Conservation (phyloP, 1,284 basidiomycete species). For the Leccinum pallidistipes region DNA sequence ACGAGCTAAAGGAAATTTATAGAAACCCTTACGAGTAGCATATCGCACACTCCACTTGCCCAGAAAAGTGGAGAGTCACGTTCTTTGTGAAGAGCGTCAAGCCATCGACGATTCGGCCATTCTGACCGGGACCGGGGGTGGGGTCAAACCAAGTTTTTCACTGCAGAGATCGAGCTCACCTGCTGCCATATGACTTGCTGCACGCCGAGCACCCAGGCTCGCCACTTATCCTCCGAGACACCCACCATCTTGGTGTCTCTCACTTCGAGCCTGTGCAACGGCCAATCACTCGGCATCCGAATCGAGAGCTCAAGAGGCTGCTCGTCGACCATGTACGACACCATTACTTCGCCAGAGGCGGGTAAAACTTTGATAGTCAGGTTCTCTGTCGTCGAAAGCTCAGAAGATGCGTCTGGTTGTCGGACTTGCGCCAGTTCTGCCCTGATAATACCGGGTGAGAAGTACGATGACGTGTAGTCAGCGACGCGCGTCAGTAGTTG, state of each 20-base stretch:
- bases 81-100: constrained; percentile 96
- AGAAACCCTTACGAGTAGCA: constrained; percentile 79
- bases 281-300: constrained; percentile 89
- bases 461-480: constrained; percentile 81
- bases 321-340: constrained; percentile 89
- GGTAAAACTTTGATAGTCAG: constrained; percentile 75
- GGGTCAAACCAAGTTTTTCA: constrained; percentile 8
- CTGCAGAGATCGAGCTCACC: constrained; percentile 46
- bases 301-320: constrained; percentile 91
- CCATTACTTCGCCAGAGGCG: constrained; percentile 75
- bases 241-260: constrained; percentile 85
- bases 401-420: constrained; percentile 58
- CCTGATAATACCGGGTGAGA: constrained; percentile 88
- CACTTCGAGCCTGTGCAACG: constrained; percentile 87
- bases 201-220: constrained; percentile 91
- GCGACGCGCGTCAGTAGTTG: constrained; percentile 79
- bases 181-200: constrained; percentile 90
- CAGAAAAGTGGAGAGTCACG: constrained; percentile 88
- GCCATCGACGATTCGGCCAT: constrained; percentile 90
- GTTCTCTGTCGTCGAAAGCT: constrained; percentile 75
- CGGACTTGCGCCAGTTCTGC: constrained; percentile 82
- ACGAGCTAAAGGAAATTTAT: not conserved
- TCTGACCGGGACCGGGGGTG: constrained; percentile 45
- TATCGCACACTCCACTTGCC: constrained; percentile 92
- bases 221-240: constrained; percentile 89